Evolutionary conservation across 176 grass and related monocot genomes (phyloP).

Genomic region (Puccinellia tenuiflora): DNA sequence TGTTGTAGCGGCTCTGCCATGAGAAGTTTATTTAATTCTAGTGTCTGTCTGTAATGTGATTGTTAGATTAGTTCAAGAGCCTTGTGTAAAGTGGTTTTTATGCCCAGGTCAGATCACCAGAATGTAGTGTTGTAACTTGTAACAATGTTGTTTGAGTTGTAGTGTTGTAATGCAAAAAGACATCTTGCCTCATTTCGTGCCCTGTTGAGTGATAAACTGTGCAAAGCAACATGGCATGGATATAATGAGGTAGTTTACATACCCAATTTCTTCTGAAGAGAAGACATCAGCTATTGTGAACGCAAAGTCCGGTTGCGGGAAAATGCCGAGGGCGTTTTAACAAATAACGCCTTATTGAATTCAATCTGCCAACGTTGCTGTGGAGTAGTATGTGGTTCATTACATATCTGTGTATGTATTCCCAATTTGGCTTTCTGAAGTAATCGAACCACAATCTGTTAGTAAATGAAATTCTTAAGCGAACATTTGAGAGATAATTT

Average conservation of each 20-base stretch:
- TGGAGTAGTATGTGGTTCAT: not conserved
- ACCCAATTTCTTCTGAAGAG: not conserved
- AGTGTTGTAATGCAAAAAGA: slow-evolving; percentile 11
- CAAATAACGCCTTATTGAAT: not conserved
- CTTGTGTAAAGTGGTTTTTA: slow-evolving; percentile 26
- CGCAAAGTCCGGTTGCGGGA: not conserved
- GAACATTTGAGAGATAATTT: not conserved
- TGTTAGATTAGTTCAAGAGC: slow-evolving; percentile 25
- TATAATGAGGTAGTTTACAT: not conserved
- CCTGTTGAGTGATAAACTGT: not conserved
- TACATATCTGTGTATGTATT: not conserved
- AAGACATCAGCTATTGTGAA: not conserved
- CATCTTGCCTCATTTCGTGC: not conserved
- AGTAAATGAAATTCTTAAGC: not conserved
- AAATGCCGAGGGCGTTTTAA: not conserved
- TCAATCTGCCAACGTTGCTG: not conserved
- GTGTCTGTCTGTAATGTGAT: slow-evolving; percentile 27
- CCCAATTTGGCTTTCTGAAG: not conserved
- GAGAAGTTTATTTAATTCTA: slow-evolving; percentile 13
- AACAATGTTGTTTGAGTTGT: slow-evolving; percentile 25
- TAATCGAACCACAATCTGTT: not conserved
- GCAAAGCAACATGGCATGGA: not conserved
- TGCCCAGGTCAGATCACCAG: slow-evolving; percentile 2
- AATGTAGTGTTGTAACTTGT: slow-evolving; percentile 33
- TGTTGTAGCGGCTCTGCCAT: slow-evolving; percentile 1